Base-by-base conservation (phyloP, 176 grass and related monocot genomes). In the Tuctoria greenei region DNA sequence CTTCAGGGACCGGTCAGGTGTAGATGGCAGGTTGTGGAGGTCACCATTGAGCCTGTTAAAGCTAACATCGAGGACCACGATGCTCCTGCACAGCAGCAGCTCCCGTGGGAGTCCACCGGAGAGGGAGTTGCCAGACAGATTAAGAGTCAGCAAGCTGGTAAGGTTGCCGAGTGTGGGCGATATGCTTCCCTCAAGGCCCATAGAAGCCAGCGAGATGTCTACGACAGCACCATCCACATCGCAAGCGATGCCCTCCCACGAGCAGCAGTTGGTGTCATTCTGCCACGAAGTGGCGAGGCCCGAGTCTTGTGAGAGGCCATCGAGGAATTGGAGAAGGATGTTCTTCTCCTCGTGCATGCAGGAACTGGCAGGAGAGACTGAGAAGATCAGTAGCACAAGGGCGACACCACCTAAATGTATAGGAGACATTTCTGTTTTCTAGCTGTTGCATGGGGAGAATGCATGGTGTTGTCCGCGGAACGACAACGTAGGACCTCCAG, bases 151-250 rank as follows among this genome's bases (percentile, higher is more conserved):
- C 56, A 89, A 61, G 17, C 41, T 1, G 4, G 17, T 77, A 3
- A 89, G 73, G 45, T 85, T 77, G 6, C 57, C 76, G n/a, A 89
- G 38, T 7, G 71, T 77, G 15, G 59, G 64, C n/a, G 87, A 89
- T 61, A 89, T 89, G 59, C 37, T 20, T 41, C 87, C 82, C 28
- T 54, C 35, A 16, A 89, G 77, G 8, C 66, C 64, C 25, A 44
- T 77, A 25, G 57, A 20, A 46, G 77, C 57, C 37, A 89, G 44
- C 4, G 57, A 86, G 28, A 89, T 58, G 10, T 56, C 41, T 0
- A 16, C 8, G 28, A 89, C 14, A 13, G 0, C 8, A 8, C 63
- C 41, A 17, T 80, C 39, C 4, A 15, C 39, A 14, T 79, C 16
- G 69, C 86, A 88, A 51, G 5, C 47, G 52, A 88, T 64, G 10